Conservation (phyloP, 768 basidiomycete species). For the Multifurca ochricompacta region DNA sequence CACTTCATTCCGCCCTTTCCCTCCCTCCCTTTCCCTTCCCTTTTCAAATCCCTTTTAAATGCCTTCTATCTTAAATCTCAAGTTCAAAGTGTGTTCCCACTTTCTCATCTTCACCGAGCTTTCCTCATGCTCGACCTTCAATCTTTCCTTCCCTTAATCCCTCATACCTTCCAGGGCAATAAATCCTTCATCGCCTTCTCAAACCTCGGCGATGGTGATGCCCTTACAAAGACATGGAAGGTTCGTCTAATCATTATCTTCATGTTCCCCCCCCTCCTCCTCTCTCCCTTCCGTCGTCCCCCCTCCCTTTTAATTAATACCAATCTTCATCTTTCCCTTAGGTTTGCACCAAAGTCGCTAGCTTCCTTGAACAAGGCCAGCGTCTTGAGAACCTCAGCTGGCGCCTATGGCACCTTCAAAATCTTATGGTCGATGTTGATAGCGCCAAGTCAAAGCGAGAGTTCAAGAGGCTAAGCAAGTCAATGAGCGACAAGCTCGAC, state of each 20-base stretch:
- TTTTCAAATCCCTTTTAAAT: conserved; percentile 32
- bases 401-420: conserved; percentile 90
- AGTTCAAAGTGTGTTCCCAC: conserved; percentile 58
- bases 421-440: conserved; percentile 85
- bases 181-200: conserved; percentile 93
- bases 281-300: not conserved
- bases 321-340: conserved; percentile 24
- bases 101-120: not conserved
- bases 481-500: conserved; percentile 87
- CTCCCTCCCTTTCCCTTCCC: not conserved
- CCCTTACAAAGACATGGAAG: conserved; percentile 89
- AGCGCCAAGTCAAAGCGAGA: conserved; percentile 84
- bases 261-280: not conserved
- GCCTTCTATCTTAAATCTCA: conserved; percentile 80
- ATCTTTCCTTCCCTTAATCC: conserved; percentile 20
- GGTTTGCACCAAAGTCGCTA: conserved; percentile 88
- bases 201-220: conserved; percentile 77
- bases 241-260: conserved; percentile 31
- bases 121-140: conserved; percentile 13
- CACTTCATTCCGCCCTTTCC: not conserved
- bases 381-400: conserved; percentile 88
- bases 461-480: conserved; percentile 83
- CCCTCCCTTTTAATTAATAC: not conserved
- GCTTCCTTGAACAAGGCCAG: conserved; percentile 86
- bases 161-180: conserved; percentile 53